phyloP scores from a whole-genome alignment of 2,329 filamentous ascomycete species.

The Neocucurbitaria cava region DNA sequence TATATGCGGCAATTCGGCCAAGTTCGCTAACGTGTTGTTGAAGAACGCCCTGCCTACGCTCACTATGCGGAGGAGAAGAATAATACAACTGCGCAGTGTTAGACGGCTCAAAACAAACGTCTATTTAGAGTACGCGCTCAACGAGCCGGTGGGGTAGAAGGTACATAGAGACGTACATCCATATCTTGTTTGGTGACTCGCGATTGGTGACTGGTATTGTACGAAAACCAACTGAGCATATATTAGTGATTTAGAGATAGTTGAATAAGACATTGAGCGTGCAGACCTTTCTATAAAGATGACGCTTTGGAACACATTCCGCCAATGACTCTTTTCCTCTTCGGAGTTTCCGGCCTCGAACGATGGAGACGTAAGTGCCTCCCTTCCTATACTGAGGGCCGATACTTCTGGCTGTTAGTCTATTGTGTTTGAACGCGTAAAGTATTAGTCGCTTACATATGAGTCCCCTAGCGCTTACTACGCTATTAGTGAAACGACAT shows the following conservation, averaged over 20 bases:
- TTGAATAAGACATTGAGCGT: background rate
- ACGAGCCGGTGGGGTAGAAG: background rate
- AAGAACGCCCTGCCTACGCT: background rate
- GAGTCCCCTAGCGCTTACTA: conserved; percentile 6
- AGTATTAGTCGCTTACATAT: conserved; percentile 4
- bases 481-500: conserved; percentile 9
- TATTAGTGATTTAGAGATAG: conserved; percentile 2
- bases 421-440: background rate
- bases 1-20: conserved; percentile 11
- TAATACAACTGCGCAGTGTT: conserved; percentile 5
- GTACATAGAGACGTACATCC: conserved; percentile 5
- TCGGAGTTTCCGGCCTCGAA: conserved; percentile 1
- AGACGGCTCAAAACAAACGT: background rate
- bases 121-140: background rate
- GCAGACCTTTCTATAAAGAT: conserved; percentile 10
- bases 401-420: conserved; percentile 6
- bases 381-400: conserved; percentile 7
- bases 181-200: conserved; percentile 10
- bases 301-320: conserved; percentile 7
- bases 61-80: background rate
- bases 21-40: conserved; percentile 9
- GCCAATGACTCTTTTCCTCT: conserved; percentile 5
- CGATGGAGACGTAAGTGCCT: conserved; percentile 1
- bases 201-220: conserved; percentile 9
- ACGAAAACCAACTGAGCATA: conserved; percentile 9